Base-by-base conservation (phyloP, 2,329 filamentous ascomycete species). In the Monosporascus sp. region DNA sequence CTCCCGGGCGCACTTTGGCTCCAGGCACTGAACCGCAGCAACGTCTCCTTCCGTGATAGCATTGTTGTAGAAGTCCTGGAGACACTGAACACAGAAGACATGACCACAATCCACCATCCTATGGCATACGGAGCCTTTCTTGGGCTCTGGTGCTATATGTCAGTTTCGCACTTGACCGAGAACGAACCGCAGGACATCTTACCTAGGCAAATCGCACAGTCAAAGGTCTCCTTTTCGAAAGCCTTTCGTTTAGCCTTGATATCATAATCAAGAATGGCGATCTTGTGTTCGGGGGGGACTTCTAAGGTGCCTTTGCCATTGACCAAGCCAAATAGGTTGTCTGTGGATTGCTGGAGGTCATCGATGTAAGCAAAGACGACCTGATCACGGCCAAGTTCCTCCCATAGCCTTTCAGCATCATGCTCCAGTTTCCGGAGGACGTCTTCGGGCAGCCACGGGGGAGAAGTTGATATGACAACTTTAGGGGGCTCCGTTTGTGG, bases 31-130 rank as follows among this genome's bases (percentile, higher is more conserved):
- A 31, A 99, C 86, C 7, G 82, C 82, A 48, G 84, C 78, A 18
- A 99, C 76, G 63, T 95, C 87, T 1, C 94, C 94, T 65, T 95
- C 89, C 0, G 78, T 84, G 63, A 99, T 97, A 60, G 90, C 91
- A 58, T 85, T 86, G 61, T 87, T 90, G 77, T 96, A 97, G 62
- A 93, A 97, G 62, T 93, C 90, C 58, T 89, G 87, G 3, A 99
- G 76, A 65, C 94, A 99, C n/a, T 83, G 71, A 18, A 87, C 74
- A 69, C 94, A 99, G 66, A 97, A 99, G 38, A 97, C 91, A 67
- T 99, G 93, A 0, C 84, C 85, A 69, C 94, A 99, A 54, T 87
- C 84, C 46, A 88, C 72, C 78, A 97, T 86, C 43, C 84, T 82
- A 72, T 97, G 88, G 68, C 94, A 97, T 11, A 77, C 80, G 0